Percentiles rank a stretch among this genome's conserved stretches.
phyloP scores from a whole-genome alignment of 192 early-diverging fungal genomes.

The Pilaira anomala region DNA sequence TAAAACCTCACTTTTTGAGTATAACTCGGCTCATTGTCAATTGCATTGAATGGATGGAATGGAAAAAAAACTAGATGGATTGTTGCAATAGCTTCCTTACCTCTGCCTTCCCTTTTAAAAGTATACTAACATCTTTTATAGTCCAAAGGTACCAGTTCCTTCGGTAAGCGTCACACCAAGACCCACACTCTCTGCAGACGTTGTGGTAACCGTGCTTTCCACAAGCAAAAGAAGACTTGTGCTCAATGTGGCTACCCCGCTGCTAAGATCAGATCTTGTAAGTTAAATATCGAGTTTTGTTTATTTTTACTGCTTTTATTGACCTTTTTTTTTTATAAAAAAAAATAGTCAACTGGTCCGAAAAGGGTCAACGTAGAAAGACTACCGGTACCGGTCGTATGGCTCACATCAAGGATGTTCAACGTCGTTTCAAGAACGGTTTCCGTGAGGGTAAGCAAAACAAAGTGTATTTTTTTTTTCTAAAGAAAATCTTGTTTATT shows the following conservation, averaged over 20 bases:
- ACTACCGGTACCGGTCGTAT: conserved; percentile 99
- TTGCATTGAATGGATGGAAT: too few relatives aligned
- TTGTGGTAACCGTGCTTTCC: conserved; percentile 96
- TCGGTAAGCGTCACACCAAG: conserved; percentile 99
- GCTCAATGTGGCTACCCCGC: conserved; percentile 98
- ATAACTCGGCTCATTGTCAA: too few relatives aligned
- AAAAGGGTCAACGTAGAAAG: conserved; percentile 97
- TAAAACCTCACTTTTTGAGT: too few relatives aligned
- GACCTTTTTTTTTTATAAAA: conserved; percentile 3
- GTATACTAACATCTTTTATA: conserved; percentile 24
- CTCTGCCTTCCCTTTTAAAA: too few relatives aligned
- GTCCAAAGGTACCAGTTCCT: conserved; percentile 98
- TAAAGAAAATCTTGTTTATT: too few relatives aligned
- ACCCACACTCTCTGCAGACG: conserved; percentile 97
- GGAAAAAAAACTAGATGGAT: too few relatives aligned
- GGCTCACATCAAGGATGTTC: conserved; percentile 90
- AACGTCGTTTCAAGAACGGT: conserved; percentile 96
- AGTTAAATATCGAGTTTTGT: conserved; percentile 21
- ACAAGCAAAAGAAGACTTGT: conserved; percentile 99
- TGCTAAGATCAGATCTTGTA: conserved; percentile 95
- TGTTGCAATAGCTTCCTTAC: too few relatives aligned
- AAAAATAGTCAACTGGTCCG: conserved; percentile 84
- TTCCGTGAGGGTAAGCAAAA: conserved; percentile 77
- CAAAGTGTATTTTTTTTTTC: too few relatives aligned
- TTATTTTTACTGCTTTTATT: background rate